Evolutionary conservation across 129 eudicot species (phyloP).

Genomic region (Artemisia argyi): DNA sequence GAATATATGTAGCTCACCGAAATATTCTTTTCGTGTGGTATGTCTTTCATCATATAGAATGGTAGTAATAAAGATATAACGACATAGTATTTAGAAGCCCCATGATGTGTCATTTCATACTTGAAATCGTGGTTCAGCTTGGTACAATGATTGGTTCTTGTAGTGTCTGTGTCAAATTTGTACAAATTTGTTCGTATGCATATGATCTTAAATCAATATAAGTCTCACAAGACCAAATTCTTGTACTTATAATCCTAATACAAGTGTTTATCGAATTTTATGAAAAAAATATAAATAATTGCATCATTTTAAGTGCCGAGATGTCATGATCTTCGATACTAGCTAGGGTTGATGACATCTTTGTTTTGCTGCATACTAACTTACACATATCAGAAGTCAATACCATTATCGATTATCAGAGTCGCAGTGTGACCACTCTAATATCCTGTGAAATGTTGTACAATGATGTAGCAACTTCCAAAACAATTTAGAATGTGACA

Average conservation of each 20-base stretch:
- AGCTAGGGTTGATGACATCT: too few relatives aligned
- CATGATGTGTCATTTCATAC: background rate
- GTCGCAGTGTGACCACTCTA: too few relatives aligned
- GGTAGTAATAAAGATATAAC: background rate
- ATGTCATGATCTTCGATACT: too few relatives aligned
- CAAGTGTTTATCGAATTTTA: background rate
- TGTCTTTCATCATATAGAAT: conserved; percentile 2
- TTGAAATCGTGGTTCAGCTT: background rate
- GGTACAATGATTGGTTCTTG: background rate
- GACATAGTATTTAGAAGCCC: background rate
- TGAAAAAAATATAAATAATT: too few relatives aligned
- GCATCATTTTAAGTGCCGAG: too few relatives aligned
- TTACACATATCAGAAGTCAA: too few relatives aligned
- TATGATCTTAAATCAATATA: background rate
- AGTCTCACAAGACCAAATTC: background rate
- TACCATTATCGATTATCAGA: too few relatives aligned
- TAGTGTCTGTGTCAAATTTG: background rate
- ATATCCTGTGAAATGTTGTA: too few relatives aligned
- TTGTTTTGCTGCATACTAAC: too few relatives aligned
- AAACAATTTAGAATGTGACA: too few relatives aligned
- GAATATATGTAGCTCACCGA: background rate
- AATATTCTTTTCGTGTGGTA: conserved; percentile 22
- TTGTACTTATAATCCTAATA: background rate
- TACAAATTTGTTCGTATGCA: background rate
- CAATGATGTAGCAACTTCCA: too few relatives aligned